These are phyloP conservation scores for Microthlaspi erraticum DNA, from an alignment of 345 rosid genomes.

Conservation along the genomic window DNA sequence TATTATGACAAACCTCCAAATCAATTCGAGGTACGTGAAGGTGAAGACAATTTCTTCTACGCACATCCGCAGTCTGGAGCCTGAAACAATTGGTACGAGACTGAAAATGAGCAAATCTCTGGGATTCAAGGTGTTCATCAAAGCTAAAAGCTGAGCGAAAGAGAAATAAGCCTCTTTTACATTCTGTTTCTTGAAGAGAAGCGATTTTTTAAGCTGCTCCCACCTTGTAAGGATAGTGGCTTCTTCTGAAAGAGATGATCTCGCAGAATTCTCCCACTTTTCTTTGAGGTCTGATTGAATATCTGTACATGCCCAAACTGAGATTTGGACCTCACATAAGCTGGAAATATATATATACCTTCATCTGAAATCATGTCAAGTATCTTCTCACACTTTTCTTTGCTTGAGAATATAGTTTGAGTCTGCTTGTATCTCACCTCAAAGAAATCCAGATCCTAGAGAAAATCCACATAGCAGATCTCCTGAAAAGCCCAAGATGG, in stretches of 20 bases:
- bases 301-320: constrained; percentile 50
- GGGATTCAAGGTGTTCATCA: constrained; percentile 10
- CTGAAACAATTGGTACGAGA: constrained; percentile 47
- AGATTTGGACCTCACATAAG: not conserved
- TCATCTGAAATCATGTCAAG: constrained; percentile 86
- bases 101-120: not conserved
- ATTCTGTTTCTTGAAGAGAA: constrained; percentile 78
- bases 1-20: constrained; percentile 69
- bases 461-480: constrained; percentile 79
- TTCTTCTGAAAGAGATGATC: constrained; percentile 63
- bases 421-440: constrained; percentile 68
- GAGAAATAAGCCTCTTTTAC: constrained; percentile 43
- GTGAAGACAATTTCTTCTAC: constrained; percentile 87
- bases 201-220: constrained; percentile 75
- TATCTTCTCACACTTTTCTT: constrained; percentile 86
- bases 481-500: constrained; percentile 56
- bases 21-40: constrained; percentile 92
- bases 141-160: constrained; percentile 7
- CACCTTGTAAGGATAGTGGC: constrained; percentile 71
- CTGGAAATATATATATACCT: constrained; percentile 54
- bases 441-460: constrained; percentile 65
- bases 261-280: constrained; percentile 73
- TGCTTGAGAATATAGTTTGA: constrained; percentile 66
- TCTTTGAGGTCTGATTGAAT: constrained; percentile 79
- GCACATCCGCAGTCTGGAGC: constrained; percentile 67